Base-by-base conservation (phyloP, 495 filamentous ascomycete species). In the Penicillium macrosclerotiorum region DNA sequence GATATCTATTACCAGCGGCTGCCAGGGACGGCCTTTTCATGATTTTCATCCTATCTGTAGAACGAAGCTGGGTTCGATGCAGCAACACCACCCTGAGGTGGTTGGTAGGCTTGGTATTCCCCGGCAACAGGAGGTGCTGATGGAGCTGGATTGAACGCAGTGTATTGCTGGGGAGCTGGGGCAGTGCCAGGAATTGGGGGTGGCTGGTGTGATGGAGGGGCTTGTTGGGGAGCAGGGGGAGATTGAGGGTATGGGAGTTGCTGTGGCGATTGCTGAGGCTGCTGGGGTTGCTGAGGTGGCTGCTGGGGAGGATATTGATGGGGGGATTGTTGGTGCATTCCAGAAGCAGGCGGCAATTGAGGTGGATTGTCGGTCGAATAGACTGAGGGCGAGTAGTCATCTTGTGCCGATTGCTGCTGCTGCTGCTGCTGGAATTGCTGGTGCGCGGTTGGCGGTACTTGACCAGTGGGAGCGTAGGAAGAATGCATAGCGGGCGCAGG, bases 341-440 rank as follows among this genome's bases (percentile, higher is more conserved):
- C 37, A 22, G 60, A 37, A 38, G 57, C 46, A 55, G 58, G 42
- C 12, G 61, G 59, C 38, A 49, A 37, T 42, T 60, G 59, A 35
- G 65, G 14, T 67, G 74, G 34, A 30, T 85, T 79, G 3, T 87
- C 83, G 25, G 72, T 67, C 1, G 78, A 74, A 54, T 86, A 85
- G 38, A 69, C 65, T 4, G 83, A 79, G 4, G 79, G 73, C 5
- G 78, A 77, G 46, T 85, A 87, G 7, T 77, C 75, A 41, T 63
- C 59, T 29, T 63, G 60, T 16, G 34, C 17, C 12, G 56, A 57
- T 38, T 57, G 59, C 23, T 59, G 55, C 14, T 63, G 64, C 24
- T 65, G 64, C 20, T 51, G 63, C 38, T 68, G 69, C 19, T 68
- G 71, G 42, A 65, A 64, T 33, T 69, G 71, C 33, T 65, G 70